Conservation (phyloP, 2,329 filamentous ascomycete species). For the Cercospora sojina region DNA sequence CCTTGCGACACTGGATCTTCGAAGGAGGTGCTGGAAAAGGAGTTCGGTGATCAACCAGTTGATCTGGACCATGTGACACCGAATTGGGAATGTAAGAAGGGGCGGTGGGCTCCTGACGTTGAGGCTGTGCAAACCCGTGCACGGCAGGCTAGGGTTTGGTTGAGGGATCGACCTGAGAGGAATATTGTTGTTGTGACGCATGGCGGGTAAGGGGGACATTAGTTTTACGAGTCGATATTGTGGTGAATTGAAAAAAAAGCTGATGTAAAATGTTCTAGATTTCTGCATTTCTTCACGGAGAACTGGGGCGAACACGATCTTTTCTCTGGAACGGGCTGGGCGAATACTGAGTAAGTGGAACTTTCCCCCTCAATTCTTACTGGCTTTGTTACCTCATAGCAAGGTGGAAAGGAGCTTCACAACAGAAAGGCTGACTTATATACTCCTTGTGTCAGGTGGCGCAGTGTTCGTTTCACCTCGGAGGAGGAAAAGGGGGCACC, state of each 20-base stretch:
- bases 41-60: constrained; percentile 62
- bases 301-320: constrained; percentile 66
- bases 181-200: constrained; percentile 78
- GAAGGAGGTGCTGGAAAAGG: constrained; percentile 53
- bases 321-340: constrained; percentile 65
- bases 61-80: constrained; percentile 60
- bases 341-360: constrained; percentile 62
- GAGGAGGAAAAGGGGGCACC: neutral
- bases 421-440: neutral
- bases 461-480: constrained; percentile 62
- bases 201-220: constrained; percentile 45
- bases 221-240: neutral
- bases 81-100: constrained; percentile 70
- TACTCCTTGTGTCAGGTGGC: constrained; percentile 30
- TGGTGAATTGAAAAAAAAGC: neutral
- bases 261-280: constrained; percentile 48
- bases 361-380: neutral
- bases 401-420: neutral
- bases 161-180: constrained; percentile 56
- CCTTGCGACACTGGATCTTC: constrained; percentile 74
- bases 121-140: constrained; percentile 61
- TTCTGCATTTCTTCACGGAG: constrained; percentile 80
- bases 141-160: constrained; percentile 57
- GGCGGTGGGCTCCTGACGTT: constrained; percentile 48
- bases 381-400: no score